Base-by-base conservation (phyloP, 1,139 yeast genomes). In the Candida labiduridarum region DNA sequence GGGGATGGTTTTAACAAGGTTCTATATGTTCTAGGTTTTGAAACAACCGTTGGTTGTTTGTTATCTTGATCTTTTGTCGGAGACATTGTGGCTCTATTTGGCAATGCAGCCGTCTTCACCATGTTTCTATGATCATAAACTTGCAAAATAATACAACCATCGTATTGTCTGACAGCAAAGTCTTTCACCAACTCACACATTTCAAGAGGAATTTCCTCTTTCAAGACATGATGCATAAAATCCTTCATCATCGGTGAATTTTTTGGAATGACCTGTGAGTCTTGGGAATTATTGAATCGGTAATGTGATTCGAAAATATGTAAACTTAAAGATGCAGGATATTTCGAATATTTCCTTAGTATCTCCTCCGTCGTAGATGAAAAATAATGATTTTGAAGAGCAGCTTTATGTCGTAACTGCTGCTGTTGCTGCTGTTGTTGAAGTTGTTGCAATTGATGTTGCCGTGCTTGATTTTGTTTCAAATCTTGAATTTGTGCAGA, bases 221-320 rank as follows among this genome's bases (percentile, higher is more conserved):
- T 72, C 15, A 92, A 84, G 9, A 92, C 88, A 63, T 85, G 89
- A 55, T 85, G 85, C 54, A 94, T 72, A 60, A 94, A 94, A 56
- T 82, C 86, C 61, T 86, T 87, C 50, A 89, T 82, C 68, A 89
- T 80, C n/a, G 91, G 88, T 51, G 89, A 87, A 59, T 80, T 80
- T 61, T 88, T 87, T 19, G 96, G 96, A 46, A 94, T 83, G 14
- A 89, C 83, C 44, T 89, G 85, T 47, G 95, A 96, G 61, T 84
- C 88, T 52, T 65, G 78, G 3, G 74, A 66, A 59, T 84, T 84
- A 52, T 88, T 88, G 69, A 87, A 90, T 54, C 95, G 79, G 65
- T 84, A 94, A 67, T 92, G 96, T 46, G 89, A 89, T 59, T 89
- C 96, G 67, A 88, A 92, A 36, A 94, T 90, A 62, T 94, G 97